Evolutionary conservation across 2,329 filamentous ascomycete genomes (phyloP), one percentile per base, ranked within the genome.

Genomic region (Sporothrix mexicana): DNA sequence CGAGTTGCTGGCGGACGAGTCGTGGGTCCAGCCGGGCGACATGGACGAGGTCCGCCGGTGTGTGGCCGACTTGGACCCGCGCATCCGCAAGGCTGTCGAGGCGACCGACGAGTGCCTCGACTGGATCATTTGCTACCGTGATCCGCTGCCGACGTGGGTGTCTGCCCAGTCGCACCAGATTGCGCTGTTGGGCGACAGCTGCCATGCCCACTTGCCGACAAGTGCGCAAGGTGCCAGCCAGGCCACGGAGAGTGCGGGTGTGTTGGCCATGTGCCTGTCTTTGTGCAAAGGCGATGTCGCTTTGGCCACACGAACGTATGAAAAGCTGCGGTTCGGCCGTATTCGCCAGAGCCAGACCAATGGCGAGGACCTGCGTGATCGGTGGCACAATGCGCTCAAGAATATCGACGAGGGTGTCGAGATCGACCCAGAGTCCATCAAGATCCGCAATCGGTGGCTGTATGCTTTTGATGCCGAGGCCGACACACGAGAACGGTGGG

Each of bases 111-210:
- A 79, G 2, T 83, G 84, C 25, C 81, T 88, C 1, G 85, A 87
- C 76, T 88, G 85, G 85, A 87, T 87, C 75, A 84, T 88, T 30
- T 85, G 85, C 61, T 87, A 86, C 74, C 82, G 86, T 55, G 85
- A 87, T 75, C 86, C 86, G 0, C 79, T 86, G 10, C 83, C 85
- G 0, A 84, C 81, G 0, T 88, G 86, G 87, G 81, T 87, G 0
- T 85, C 83, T 10, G 69, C 73, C 0, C 79, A 79, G n/a, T 83
- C 84, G 47, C 69, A 72, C 71, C 84, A 85, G 51, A 86, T 87
- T 70, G 85, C 82, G 1, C 79, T 88, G 41, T 79, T 88, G 0
- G 87, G 87, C 1, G 87, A 88, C 75, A 84, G 84, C 62, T 87
- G 86, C 69, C 86, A 88, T 76, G 83, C 86, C 0, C 87, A 88